Evolutionary conservation across 768 basidiomycete species (phyloP).

Genomic region (Suillus ampliporus): DNA sequence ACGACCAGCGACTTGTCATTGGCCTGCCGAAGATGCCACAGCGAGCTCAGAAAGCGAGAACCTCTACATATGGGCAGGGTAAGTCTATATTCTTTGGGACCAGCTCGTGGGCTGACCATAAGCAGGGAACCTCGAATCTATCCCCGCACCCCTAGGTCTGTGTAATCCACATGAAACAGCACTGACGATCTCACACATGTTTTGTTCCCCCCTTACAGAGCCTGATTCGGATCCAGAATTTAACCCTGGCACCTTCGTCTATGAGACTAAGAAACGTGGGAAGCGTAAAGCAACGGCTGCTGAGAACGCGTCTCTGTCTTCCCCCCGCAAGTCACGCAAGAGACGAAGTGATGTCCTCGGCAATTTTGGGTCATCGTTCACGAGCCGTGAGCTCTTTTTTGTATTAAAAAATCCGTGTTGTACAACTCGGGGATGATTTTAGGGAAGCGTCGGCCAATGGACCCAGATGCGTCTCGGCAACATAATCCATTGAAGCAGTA

Average conservation of each 20-base stretch:
- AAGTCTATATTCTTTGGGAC: not conserved
- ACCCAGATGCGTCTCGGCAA: conserved; percentile 7
- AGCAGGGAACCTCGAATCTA: conserved; percentile 33
- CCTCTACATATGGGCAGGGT: conserved; percentile 29
- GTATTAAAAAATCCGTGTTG: not conserved
- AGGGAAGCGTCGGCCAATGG: conserved; percentile 14
- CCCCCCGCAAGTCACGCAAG: conserved; percentile 21
- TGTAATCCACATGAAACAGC: not conserved
- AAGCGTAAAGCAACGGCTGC: conserved; percentile 25
- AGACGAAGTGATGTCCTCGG: conserved; percentile 19
- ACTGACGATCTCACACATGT: not conserved
- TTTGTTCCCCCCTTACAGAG: conserved; percentile 23
- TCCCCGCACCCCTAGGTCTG: conserved; percentile 44
- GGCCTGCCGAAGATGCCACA: conserved; percentile 25
- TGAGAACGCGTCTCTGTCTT: conserved; percentile 15
- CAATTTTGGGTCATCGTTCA: conserved; percentile 11
- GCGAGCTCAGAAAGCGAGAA: conserved; percentile 19
- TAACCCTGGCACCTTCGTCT: conserved; percentile 34
- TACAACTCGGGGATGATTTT: not conserved
- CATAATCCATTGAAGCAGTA: conserved; percentile 54
- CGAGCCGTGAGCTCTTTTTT: conserved; percentile 19
- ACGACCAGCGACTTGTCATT: conserved; percentile 7
- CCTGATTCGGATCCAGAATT: conserved; percentile 41
- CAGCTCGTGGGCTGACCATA: not conserved
- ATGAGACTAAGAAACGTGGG: conserved; percentile 31